Evolutionary conservation across 2,329 filamentous ascomycete species (phyloP).

Genomic region (Fonsecaea erecta): DNA sequence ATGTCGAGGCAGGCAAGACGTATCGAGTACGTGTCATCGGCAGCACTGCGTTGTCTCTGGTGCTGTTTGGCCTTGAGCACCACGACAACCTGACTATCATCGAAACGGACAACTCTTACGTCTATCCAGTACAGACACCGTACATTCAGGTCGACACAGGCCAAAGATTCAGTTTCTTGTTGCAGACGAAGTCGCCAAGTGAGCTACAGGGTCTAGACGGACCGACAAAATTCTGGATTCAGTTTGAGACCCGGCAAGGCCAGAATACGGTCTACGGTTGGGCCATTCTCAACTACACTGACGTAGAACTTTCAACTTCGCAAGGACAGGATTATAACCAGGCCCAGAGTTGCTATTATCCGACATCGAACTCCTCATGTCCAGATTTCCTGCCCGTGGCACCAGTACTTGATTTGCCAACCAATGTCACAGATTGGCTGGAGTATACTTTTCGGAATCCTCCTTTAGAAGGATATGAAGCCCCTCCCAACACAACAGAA

Average conservation of each 20-base stretch:
- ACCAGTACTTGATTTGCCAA: conserved; percentile 36
- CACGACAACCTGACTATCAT: conserved; percentile 64
- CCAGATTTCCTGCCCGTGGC: conserved; percentile 6
- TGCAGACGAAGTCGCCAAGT: conserved; percentile 55
- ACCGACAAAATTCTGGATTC: conserved; percentile 57
- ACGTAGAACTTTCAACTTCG: background rate
- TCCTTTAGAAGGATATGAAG: conserved; percentile 31
- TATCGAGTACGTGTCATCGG: conserved; percentile 68
- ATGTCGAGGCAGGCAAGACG: conserved; percentile 64
- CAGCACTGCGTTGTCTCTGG: conserved; percentile 60
- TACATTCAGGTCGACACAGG: conserved; percentile 63
- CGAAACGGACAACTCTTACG: conserved; percentile 59
- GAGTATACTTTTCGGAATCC: conserved; percentile 39
- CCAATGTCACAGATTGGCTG: conserved; percentile 30
- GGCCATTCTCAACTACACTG: conserved; percentile 40
- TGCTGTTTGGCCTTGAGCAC: conserved; percentile 60
- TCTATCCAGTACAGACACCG: conserved; percentile 42
- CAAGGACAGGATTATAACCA: background rate
- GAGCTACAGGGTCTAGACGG: conserved; percentile 37
- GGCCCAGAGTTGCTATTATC: conserved; percentile 29
- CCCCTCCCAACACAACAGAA: conserved; percentile 41
- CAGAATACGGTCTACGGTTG: conserved; percentile 36
- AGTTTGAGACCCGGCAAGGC: conserved; percentile 40
- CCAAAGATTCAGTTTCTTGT: conserved; percentile 63
- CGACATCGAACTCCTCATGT: conserved; percentile 1